A percentile compares a stretch with the other conserved stretches of the same genome.
Conservation (phyloP, 2,329 filamentous ascomycete genomes). For the Diaporthe helianthi region DNA sequence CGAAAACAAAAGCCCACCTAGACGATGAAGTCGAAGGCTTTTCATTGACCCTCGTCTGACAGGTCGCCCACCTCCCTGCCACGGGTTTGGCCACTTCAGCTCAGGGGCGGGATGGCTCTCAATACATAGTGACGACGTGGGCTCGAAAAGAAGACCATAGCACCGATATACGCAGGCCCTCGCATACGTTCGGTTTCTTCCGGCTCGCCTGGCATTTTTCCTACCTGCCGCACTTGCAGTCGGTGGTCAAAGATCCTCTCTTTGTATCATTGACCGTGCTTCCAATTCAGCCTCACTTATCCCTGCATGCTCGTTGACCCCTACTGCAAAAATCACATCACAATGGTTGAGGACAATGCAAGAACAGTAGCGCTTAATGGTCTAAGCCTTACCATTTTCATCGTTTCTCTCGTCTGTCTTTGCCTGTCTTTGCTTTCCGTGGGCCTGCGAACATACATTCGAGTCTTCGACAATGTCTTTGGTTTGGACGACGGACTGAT, state of each 20-base stretch:
- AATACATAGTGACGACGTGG: neutral
- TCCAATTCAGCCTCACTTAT: neutral
- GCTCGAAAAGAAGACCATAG: neutral
- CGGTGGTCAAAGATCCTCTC: neutral
- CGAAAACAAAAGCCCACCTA: neutral
- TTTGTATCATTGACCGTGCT: neutral
- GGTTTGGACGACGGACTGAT: constrained; percentile 29
- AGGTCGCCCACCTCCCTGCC: constrained; percentile 1
- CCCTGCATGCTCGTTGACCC: neutral
- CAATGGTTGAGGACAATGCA: constrained; percentile 2
- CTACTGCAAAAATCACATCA: neutral
- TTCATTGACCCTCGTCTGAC: constrained; percentile 6
- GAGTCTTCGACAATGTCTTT: constrained; percentile 25
- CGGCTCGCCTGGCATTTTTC: neutral
- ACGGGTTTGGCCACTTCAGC: neutral
- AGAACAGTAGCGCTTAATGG: constrained; percentile 14
- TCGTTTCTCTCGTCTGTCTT: constrained; percentile 36
- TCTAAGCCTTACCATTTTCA: constrained; percentile 34
- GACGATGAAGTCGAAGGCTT: constrained; percentile 1
- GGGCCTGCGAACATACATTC: constrained; percentile 34
- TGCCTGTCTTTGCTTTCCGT: constrained; percentile 35
- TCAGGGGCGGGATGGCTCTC: constrained; percentile 5
- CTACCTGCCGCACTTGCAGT: neutral
- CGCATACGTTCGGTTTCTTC: neutral
- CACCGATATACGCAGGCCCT: constrained; percentile 10